A percentile compares a stretch with the other conserved stretches of the same genome.
Evolutionary conservation across 202 grass and related monocot species (phyloP).

Genomic region (Cymbopogon flexuosus): DNA sequence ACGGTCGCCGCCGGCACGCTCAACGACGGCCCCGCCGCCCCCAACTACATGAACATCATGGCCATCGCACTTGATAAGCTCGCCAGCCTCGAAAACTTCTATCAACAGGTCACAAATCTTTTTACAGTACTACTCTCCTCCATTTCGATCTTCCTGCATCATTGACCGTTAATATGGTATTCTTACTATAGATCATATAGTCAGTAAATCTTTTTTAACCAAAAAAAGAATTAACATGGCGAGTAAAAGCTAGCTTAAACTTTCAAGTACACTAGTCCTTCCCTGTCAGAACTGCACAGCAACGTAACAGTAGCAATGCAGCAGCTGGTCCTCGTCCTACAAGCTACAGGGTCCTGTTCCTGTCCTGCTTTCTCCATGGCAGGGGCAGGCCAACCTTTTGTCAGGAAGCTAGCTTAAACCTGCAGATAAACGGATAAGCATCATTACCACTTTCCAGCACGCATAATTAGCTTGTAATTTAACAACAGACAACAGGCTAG

Average conservation of each 20-base stretch:
- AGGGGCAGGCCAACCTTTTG: conserved; percentile 32
- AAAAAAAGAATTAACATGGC: not conserved
- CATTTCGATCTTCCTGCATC: not conserved
- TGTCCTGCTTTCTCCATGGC: conserved; percentile 31
- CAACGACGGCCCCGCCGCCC: conserved; percentile 36
- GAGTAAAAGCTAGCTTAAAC: conserved; percentile 13
- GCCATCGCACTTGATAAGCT: conserved; percentile 66
- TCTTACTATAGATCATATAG: not conserved
- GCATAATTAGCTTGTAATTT: conserved; percentile 37
- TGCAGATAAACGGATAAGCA: conserved; percentile 45
- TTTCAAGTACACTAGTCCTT: conserved; percentile 29
- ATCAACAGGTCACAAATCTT: conserved; percentile 56
- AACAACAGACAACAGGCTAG: conserved; percentile 13
- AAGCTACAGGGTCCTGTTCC: not conserved
- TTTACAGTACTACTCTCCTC: not conserved
- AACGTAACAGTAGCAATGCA: not conserved
- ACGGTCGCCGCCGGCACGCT: conserved; percentile 65
- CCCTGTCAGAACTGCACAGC: conserved; percentile 20
- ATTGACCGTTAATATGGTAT: not conserved
- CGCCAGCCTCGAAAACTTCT: conserved; percentile 68
- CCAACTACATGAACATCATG: conserved; percentile 67
- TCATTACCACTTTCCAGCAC: conserved; percentile 37
- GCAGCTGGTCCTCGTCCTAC: conserved; percentile 24
- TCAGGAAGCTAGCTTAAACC: conserved; percentile 34
- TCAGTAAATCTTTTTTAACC: conserved; percentile 3